Evolutionary conservation across 768 basidiomycete species (phyloP), one percentile per base, ranked within the genome.

Genomic region (Tubosaeta sp.): DNA sequence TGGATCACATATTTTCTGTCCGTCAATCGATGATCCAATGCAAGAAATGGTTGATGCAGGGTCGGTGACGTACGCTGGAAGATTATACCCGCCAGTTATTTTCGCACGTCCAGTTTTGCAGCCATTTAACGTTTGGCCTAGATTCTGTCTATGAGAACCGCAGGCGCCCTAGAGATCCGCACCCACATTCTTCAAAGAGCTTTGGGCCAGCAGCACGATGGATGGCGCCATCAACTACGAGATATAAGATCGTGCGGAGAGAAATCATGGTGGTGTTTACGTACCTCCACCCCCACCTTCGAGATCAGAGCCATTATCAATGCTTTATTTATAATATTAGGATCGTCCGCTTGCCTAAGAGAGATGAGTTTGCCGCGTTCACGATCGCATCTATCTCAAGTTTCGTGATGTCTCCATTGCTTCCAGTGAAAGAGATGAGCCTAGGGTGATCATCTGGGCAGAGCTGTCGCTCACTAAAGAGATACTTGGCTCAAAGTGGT

Each of bases 201-300:
- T 76, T 70, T 4, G 68, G 75, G 11, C 90, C 90, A 22, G 90
- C 90, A 11, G 86, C 87, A 21, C 64, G 63, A 65, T 92, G 90
- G 40, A 93, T 91, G 2, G 87, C 87, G 3, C 89, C 89, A 61
- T 92, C 89, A 38, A 92, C 90, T 88, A 52, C 43, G 22, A 32
- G 46, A 45, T 31, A 49, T 16, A 31, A 51, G 6, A 21, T 4
- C 19, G 3, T 13, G 24, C 7, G 6, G 14, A 22, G 30, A 21
- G 2, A 46, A 52, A 10, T 25, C 1, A 38, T 7, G 7, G 35
- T 7, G 7, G 4, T 5, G 21, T 6, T 24, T 41, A 66, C 78
- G 54, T 58, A 86, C 86, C 84, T 69, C 89, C 90, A 0, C 87
- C 85, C 5, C 90, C 89, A 32, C 87, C 89, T 89, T 53, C n/a